phyloP scores from a whole-genome alignment of 345 rosid species.

The Eutrema japonicum region DNA sequence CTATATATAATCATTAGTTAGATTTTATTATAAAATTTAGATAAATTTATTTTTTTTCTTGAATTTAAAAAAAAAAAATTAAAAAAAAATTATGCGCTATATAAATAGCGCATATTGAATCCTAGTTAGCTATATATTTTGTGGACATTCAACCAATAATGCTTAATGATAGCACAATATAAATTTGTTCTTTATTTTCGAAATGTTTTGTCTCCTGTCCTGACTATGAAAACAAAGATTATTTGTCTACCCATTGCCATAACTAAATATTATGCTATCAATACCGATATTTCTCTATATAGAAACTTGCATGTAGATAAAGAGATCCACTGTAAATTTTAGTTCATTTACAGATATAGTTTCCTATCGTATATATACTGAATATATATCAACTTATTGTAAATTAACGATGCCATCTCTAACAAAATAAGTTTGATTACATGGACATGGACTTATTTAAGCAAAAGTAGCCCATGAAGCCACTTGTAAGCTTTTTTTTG shows the following conservation, averaged over 20 bases:
- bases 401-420: not conserved
- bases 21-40: too few species aligned
- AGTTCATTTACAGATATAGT: not conserved
- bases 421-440: not conserved
- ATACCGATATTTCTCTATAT: not conserved
- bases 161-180: not conserved
- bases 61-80: too few species aligned
- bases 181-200: not conserved
- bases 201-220: slow-evolving; percentile 27
- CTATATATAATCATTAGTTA: not conserved
- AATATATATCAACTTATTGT: slow-evolving; percentile 1
- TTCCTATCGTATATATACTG: not conserved
- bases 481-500: slow-evolving; percentile 27
- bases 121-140: not conserved
- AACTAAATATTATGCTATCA: not conserved
- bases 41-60: too few species aligned
- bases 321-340: not conserved
- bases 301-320: slow-evolving; percentile 18
- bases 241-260: slow-evolving; percentile 6
- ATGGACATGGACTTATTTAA: not conserved
- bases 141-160: slow-evolving; percentile 23
- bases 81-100: too few species aligned
- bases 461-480: not conserved
- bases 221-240: not conserved
- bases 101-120: too few species aligned